Evolutionary conservation across 2,329 filamentous ascomycete genomes (phyloP).

Genomic region (Podosphaera xanthii): DNA sequence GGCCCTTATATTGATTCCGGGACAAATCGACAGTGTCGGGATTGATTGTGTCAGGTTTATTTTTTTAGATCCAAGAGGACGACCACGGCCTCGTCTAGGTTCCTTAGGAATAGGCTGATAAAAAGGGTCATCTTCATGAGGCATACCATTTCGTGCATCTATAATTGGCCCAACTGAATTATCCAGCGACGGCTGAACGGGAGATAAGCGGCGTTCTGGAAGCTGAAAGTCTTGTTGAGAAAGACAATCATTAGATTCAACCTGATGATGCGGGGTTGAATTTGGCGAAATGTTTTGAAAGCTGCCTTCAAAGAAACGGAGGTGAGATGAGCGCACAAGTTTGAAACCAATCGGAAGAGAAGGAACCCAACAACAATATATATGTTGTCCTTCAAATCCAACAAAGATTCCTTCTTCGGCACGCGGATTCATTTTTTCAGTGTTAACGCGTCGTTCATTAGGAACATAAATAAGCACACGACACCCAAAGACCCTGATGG

Average conservation of each 20-base stretch:
- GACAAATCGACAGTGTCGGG: neutral
- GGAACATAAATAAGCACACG: neutral
- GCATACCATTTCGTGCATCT: neutral
- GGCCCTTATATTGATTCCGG: neutral
- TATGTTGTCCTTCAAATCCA: too few relatives aligned
- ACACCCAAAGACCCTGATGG: neutral
- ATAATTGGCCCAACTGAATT: neutral
- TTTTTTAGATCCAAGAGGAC: neutral
- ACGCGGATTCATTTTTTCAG: too few relatives aligned
- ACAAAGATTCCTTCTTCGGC: too few relatives aligned
- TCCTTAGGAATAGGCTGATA: neutral
- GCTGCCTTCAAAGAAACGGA: too few relatives aligned
- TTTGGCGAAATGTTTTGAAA: neutral
- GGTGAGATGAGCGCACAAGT: too few relatives aligned
- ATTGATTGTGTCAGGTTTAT: neutral
- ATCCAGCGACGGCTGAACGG: neutral
- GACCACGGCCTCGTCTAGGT: neutral
- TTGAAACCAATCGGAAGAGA: too few relatives aligned
- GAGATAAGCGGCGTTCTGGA: neutral
- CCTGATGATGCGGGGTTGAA: neutral
- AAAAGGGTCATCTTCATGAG: neutral
- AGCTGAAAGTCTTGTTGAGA: neutral
- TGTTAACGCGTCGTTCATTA: neutral
- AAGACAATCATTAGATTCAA: neutral
- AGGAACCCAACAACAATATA: too few relatives aligned